These are phyloP conservation scores for Grosmannia huntii DNA, from an alignment of 2,329 filamentous ascomycete species.

Conservation along the genomic window DNA sequence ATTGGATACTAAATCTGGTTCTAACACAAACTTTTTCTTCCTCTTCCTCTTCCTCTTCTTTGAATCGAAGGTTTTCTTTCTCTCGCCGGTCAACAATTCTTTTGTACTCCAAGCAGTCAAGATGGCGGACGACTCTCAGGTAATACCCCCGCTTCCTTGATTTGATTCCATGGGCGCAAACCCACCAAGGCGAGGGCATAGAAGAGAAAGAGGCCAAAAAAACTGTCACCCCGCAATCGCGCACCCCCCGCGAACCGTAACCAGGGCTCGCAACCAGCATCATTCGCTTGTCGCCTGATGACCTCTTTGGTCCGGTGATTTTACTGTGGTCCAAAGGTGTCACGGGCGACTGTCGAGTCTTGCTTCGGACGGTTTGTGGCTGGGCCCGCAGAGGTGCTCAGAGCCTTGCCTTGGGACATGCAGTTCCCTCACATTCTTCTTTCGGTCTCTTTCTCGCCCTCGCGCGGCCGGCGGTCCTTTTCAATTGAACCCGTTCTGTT, in stretches of 20 bases:
- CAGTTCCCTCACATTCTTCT: not conserved
- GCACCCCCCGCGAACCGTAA: slow-evolving; percentile 5
- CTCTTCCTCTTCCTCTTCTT: slow-evolving; percentile 18
- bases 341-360: not conserved
- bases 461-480: not conserved
- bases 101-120: slow-evolving; percentile 30
- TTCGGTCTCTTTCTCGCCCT: not conserved
- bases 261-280: not conserved
- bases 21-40: slow-evolving; percentile 11
- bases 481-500: not conserved
- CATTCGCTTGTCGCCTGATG: not conserved
- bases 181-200: slow-evolving; percentile 12
- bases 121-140: slow-evolving; percentile 43
- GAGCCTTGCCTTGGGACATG: not conserved
- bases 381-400: not conserved
- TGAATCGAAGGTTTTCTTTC: slow-evolving; percentile 9
- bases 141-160: slow-evolving; percentile 23
- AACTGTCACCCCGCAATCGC: slow-evolving; percentile 35
- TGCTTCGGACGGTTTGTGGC: not conserved
- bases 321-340: not conserved
- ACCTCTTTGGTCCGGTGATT: not conserved
- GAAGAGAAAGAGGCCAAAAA: slow-evolving; percentile 19
- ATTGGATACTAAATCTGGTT: slow-evolving; percentile 6
- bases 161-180: slow-evolving; percentile 6
- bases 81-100: slow-evolving; percentile 11